phyloP scores from a whole-genome alignment of 2,329 filamentous ascomycete species.

The Aspergillus sojae region DNA sequence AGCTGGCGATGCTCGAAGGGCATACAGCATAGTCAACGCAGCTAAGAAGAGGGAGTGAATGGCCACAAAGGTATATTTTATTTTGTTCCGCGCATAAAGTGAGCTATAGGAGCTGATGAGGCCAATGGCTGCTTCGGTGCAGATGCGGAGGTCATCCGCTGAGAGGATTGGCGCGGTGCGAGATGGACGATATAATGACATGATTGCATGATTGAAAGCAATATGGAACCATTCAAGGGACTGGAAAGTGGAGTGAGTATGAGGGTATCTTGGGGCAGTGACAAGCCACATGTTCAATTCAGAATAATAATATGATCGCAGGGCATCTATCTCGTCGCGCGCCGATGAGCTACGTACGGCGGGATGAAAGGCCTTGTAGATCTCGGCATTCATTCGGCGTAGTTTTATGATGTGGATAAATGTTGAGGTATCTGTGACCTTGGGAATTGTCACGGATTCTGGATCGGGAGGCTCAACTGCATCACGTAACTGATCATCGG shows the following conservation, averaged over 20 bases:
- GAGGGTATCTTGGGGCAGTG: slow-evolving; percentile 26
- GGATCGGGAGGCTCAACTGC: not conserved
- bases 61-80: slow-evolving; percentile 32
- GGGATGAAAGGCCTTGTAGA: slow-evolving; percentile 25
- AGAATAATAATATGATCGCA: slow-evolving; percentile 6
- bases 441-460: not conserved
- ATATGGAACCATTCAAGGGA: slow-evolving; percentile 34
- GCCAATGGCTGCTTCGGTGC: slow-evolving; percentile 14
- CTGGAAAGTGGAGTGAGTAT: slow-evolving; percentile 26
- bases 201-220: slow-evolving; percentile 26
- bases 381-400: slow-evolving; percentile 25
- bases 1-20: slow-evolving; percentile 24
- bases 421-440: slow-evolving; percentile 24
- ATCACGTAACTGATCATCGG: slow-evolving; percentile 18
- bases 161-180: slow-evolving; percentile 20
- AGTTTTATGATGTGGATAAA: slow-evolving; percentile 31
- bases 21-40: slow-evolving; percentile 31
- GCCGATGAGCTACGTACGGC: slow-evolving; percentile 3
- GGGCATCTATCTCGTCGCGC: slow-evolving; percentile 3
- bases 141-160: slow-evolving; percentile 13
- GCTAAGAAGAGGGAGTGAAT: slow-evolving; percentile 33
- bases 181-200: slow-evolving; percentile 19
- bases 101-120: slow-evolving; percentile 20
- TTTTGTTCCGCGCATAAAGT: slow-evolving; percentile 29
- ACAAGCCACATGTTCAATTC: slow-evolving; percentile 28